Evolutionary conservation across 2,329 filamentous ascomycete species (phyloP), one percentile per base, ranked within the genome.

Genomic region (Trichocomaceae sp.): DNA sequence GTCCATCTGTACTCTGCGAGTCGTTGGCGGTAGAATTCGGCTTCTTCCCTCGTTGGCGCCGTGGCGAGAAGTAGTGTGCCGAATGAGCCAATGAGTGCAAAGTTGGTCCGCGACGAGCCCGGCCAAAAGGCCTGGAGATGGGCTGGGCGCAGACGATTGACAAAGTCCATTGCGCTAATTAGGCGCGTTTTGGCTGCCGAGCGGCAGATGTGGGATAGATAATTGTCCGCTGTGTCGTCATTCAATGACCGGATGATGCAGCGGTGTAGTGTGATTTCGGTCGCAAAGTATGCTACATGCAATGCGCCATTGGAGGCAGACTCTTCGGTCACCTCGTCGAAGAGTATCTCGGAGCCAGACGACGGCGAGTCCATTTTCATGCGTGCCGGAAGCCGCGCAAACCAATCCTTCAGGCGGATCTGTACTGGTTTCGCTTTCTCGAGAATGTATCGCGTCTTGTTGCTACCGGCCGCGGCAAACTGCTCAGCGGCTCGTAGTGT

Each of bases 111-210:
- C 4, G 74, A 70, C 0, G 72, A 69, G 5, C 72, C 73, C 23
- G 75, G 74, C 92, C 92, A 97, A 73, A 96, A 96, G 0, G 89
- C 83, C n/a, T 86, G 84, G 29, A 96, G 79, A 64, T 97, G 91
- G 35, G 85, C 83, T 0, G 90, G 89, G 45, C 87, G 90, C 31
- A 97, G 81, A 0, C 92, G 86, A 72, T 96, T 96, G 63, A 96
- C 90, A 71, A 96, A 96, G 69, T 97, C 92, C 88, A 97, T 95
- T 60, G 91, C 90, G 20, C 88, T 95, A 66, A 96, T 96, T 33
- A 97, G 80, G 5, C 92, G 86, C 0, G 92, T 95, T 70, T 96
- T 96, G 52, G 92, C 92, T 3, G 92, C 92, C 55, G 86, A 91
- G 52, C 92, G 90, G 72, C 91, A 96, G 62, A 96, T 96, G 71